Evolutionary conservation across 768 basidiomycete species (phyloP).

Genomic region (Rhizopogon vesiculosus): DNA sequence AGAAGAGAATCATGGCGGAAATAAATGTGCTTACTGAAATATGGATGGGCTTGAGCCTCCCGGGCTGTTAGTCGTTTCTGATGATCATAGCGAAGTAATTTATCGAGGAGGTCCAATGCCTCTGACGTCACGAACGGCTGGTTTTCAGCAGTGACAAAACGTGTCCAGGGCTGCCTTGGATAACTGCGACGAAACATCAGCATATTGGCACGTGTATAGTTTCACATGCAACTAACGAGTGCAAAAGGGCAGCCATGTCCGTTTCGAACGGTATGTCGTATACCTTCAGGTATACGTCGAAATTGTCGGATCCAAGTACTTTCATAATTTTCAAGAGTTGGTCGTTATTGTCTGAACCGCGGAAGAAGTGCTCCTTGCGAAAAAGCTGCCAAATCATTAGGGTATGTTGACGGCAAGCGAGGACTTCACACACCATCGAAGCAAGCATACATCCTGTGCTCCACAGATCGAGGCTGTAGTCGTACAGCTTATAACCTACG

Average conservation of each 20-base stretch:
- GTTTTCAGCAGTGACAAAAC: slow-evolving; percentile 56
- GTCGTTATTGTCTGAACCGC: slow-evolving; percentile 69
- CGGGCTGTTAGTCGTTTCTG: slow-evolving; percentile 61
- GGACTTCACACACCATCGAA: slow-evolving; percentile 50
- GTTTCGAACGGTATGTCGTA: slow-evolving; percentile 67
- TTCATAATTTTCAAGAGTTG: slow-evolving; percentile 68
- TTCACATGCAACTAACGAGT: slow-evolving; percentile 29
- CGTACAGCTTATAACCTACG: slow-evolving; percentile 68
- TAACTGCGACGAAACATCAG: slow-evolving; percentile 33
- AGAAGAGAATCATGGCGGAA: slow-evolving; percentile 17
- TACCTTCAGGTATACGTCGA: slow-evolving; percentile 53
- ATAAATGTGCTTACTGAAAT: slow-evolving; percentile 46
- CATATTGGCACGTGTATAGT: neutral
- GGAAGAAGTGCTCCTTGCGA: slow-evolving; percentile 72
- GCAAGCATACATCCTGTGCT: slow-evolving; percentile 73
- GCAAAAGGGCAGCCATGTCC: slow-evolving; percentile 52
- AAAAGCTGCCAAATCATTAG: slow-evolving; percentile 44
- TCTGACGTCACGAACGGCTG: slow-evolving; percentile 56
- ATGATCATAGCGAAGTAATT: slow-evolving; percentile 65
- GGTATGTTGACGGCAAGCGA: neutral
- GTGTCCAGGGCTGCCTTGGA: slow-evolving; percentile 59
- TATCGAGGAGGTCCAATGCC: slow-evolving; percentile 63
- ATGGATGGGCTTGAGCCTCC: slow-evolving; percentile 63
- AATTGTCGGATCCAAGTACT: slow-evolving; percentile 62
- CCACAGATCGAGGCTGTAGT: slow-evolving; percentile 73